These are phyloP conservation scores for Adansonia digitata DNA, from an alignment of 345 rosid species.

Conservation along the genomic window DNA sequence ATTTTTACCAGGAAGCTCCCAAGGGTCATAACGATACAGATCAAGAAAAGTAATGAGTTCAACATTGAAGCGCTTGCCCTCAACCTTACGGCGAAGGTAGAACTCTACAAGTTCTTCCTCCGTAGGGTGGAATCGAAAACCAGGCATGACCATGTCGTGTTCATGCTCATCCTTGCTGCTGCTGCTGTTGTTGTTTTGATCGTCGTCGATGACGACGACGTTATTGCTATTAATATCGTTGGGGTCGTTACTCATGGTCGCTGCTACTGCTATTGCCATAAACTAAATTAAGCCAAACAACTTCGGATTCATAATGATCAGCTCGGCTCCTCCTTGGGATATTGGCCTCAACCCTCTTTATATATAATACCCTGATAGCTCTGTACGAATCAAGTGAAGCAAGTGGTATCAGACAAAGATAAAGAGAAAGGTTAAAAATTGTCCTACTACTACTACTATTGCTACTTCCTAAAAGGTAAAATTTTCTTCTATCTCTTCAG, in stretches of 20 bases:
- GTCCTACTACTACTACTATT: no score
- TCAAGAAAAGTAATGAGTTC: conserved; percentile 98
- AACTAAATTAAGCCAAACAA: conserved; percentile 1
- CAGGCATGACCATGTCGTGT: conserved; percentile 98
- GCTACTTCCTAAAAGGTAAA: neutral
- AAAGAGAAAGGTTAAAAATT: neutral
- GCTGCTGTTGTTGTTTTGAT: conserved; percentile 18
- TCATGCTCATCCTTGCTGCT: conserved; percentile 54
- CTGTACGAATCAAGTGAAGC: conserved; percentile 27
- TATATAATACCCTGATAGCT: conserved; percentile 18
- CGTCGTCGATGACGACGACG: conserved; percentile 16
- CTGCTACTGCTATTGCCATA: conserved; percentile 64
- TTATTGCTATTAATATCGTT: conserved; percentile 22
- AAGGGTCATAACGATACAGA: conserved; percentile 98
- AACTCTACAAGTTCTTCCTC: conserved; percentile 99
- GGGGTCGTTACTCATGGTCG: conserved; percentile 49
- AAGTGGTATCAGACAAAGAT: conserved; percentile 13
- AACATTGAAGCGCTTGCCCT: conserved; percentile 98
- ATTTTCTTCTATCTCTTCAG: neutral
- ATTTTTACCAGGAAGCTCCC: conserved; percentile 93
- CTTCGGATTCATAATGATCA: neutral
- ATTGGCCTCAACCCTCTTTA: conserved; percentile 11
- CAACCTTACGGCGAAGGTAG: conserved; percentile 99
- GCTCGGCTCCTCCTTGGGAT: neutral
- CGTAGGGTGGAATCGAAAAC: conserved; percentile 96